Evolutionary conservation across 2,329 filamentous ascomycete species (phyloP), one percentile per base, ranked within the genome.

Genomic region (Leptosphaerulina australis): DNA sequence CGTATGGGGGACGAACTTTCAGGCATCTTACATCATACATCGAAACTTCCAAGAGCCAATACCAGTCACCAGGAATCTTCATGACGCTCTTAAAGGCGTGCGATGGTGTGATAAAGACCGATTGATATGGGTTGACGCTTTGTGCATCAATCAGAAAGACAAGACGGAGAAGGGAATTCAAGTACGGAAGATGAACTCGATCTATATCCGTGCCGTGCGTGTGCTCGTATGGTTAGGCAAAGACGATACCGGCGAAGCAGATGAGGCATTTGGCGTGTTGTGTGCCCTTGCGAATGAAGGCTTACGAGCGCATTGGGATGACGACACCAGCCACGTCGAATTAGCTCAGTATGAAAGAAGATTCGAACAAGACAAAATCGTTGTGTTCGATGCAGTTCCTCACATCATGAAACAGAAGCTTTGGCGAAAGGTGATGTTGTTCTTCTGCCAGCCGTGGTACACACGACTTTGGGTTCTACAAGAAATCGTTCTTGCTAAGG

Each of bases 141-240:
- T 62, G 10, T 62, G 55, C 22, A 62, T 62, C 30, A 57, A 59
- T 15, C 58, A 60, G 21, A n/a, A 34, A 3, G 51, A 61, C 20
- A 12, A 20, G 0, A 33, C 22, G 4, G 55, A 62, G 22, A 54
- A 56, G 26, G 41, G 40, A 1, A 36, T 44, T 7, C 59, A 62
- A 34, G 55, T 62, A 11, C 12, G 36, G 2, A 37, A 33, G 29
- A 60, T 60, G 55, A 37, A 47, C 3, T 8, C 30, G 2, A 55
- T 62, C 4, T 62, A 60, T 36, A 17, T 26, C 12, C 15, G 15
- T n/a, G 56, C 55, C 12, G 17, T 6, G 5, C 25, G 12, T 5
- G 57, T 57, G 1, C 14, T 60, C 3, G 53, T 56, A 8, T 58
- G 50, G 41, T 39, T 61, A 3, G 58, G 58, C 6, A 14, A 24